A percentile compares a stretch with the other conserved stretches of the same genome.
These are phyloP conservation scores for Pyricularia pennisetigena DNA, from an alignment of 2,329 filamentous ascomycete genomes.

Conservation along the genomic window DNA sequence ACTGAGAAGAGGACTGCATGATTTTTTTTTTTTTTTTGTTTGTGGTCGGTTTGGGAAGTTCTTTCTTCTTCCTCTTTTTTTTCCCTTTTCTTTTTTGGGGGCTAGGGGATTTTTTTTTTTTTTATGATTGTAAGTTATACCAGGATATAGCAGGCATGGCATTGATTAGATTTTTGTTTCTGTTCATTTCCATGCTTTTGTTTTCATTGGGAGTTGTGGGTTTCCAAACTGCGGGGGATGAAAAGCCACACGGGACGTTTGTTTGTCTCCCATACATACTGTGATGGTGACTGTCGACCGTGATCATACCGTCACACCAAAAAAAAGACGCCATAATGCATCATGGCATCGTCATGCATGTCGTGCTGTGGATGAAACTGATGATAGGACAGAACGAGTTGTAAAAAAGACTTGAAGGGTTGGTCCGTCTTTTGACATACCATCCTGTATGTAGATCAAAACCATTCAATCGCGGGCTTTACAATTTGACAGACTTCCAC, in stretches of 20 bases:
- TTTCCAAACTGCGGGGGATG: background rate
- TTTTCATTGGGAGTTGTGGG: background rate
- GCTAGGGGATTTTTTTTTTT: background rate
- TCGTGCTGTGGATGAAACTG: background rate
- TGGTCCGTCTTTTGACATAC: too few species aligned
- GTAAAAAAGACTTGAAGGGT: too few species aligned
- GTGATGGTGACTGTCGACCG: background rate
- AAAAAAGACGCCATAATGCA: background rate
- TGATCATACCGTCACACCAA: background rate
- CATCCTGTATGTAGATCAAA: too few species aligned
- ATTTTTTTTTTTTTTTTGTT: constrained; percentile 4
- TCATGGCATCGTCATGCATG: background rate
- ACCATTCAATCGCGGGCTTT: too few species aligned
- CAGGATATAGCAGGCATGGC: background rate
- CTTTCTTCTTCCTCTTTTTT: background rate
- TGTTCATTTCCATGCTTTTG: background rate
- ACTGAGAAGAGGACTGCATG: constrained; percentile 44
- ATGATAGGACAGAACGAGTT: too few species aligned
- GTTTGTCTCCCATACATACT: background rate
- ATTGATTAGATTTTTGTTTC: background rate
- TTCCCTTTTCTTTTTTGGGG: background rate
- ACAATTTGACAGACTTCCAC: too few species aligned
- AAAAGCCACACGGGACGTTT: background rate
- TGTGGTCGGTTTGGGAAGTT: background rate
- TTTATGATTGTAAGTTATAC: background rate